A percentile compares a stretch with the other conserved stretches of the same genome.
These are phyloP conservation scores for Metarhizium anisopliae DNA, from an alignment of 2,329 filamentous ascomycete genomes.

Conservation along the genomic window DNA sequence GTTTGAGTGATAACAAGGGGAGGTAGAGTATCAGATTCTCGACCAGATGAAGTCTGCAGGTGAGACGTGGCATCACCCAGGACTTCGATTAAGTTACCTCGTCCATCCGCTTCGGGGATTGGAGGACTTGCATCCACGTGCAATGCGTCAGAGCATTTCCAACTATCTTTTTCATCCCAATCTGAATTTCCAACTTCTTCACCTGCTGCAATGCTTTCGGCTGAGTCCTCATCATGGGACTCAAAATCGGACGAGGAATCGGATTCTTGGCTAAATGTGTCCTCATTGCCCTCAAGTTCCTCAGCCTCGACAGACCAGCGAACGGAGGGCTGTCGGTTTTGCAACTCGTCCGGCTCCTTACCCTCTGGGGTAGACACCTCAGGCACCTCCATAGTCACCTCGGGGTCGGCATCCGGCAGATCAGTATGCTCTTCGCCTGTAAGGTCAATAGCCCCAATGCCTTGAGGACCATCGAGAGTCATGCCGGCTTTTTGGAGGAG, in stretches of 20 bases:
- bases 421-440: conserved; percentile 6
- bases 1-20: neutral
- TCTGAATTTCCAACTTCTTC: neutral
- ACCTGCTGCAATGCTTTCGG: neutral
- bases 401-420: neutral
- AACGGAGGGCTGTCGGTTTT: neutral
- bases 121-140: neutral
- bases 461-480: conserved; percentile 1
- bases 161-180: neutral
- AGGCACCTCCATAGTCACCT: neutral
- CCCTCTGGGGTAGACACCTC: neutral
- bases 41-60: neutral
- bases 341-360: neutral
- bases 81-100: too few relatives aligned
- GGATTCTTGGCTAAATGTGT: neutral
- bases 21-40: neutral
- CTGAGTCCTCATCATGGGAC: neutral
- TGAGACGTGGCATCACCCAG: neutral
- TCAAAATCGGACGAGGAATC: neutral
- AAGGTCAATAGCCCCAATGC: conserved; percentile 12
- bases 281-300: neutral
- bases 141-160: neutral
- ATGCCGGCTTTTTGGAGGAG: conserved; percentile 21
- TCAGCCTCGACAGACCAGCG: neutral
- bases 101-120: neutral